Evolutionary conservation across 140 eudicot genomes (phyloP), one percentile per base, ranked within the genome.

Genomic region (Oenanthe javanica): DNA sequence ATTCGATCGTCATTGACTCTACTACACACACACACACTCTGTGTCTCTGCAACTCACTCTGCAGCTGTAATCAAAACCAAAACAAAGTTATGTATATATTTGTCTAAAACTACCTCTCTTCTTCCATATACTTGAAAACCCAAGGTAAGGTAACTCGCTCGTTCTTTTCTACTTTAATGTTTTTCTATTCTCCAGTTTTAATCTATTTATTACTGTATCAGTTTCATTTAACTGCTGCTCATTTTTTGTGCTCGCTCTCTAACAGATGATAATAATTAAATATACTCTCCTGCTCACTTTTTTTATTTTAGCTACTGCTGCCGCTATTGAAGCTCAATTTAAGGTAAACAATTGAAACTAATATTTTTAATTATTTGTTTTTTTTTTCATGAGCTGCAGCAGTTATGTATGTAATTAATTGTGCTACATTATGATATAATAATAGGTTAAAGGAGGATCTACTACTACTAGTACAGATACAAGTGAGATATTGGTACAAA

Each of bases 221-320:
- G 13, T 0, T 50, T 80, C 13, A 1, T 38, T 18, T 52, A 31
- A 31, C 31, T 31, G 64, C 74, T 25, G 19, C 45, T 23, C 47
- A 40, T 19, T 57, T 4, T 25, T 55, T 48, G 0, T 69, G 23
- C 67, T 72, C n/a, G 12, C 31, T 31, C 48, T 75, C 36, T 80
- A 59, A 73, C 82, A 86, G 87, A 89, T 87, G 90, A 83, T 77
- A 80, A 52, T 55, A 31, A 31, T 31, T 31, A 40, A 66, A 19
- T 74, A 47, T 51, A 67, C 81, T 50, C 72, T 78, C 11, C 72
- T 85, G 49, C 77, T 84, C 61, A 48, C 77, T 77, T 70, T 87
- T 73, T 79, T 87, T 82, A 19, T 81, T 38, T 23, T 80, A 45
- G 52, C 78, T 40, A 74, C 55, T 57, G 81, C 49, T 82, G 80